Percentiles rank a stretch among this genome's conserved stretches.
Evolutionary conservation across 768 basidiomycete species (phyloP).

Genomic region (Ramaria sp.): DNA sequence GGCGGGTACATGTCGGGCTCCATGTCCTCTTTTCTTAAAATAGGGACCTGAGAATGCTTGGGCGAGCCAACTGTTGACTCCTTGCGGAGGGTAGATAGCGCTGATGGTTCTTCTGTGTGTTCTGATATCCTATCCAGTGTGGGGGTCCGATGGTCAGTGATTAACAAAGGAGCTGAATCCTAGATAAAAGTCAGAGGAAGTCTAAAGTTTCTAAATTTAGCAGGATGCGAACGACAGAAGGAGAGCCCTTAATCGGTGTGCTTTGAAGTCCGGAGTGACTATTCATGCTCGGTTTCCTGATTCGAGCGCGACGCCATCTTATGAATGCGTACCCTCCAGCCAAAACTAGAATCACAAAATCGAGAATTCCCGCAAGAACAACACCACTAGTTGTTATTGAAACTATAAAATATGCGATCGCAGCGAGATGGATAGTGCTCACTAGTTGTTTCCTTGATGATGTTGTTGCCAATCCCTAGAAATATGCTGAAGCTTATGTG

Average conservation of each 20-base stretch:
- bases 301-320: not conserved
- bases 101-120: not conserved
- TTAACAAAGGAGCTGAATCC: not conserved
- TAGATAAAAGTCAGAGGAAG: not conserved
- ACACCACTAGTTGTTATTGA: not conserved
- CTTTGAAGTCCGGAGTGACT: not conserved
- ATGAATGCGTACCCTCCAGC: not conserved
- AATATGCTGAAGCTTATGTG: not conserved
- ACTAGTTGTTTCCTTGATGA: constrained; percentile 1
- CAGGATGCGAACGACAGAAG: not conserved
- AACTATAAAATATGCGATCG: not conserved
- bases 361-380: not conserved
- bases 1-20: too few species aligned
- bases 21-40: not conserved
- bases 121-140: not conserved
- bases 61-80: not conserved
- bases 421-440: not conserved
- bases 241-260: not conserved
- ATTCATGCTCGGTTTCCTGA: not conserved
- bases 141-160: not conserved
- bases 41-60: not conserved
- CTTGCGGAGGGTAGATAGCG: not conserved
- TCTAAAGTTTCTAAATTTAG: not conserved
- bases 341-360: not conserved
- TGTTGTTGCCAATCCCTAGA: not conserved